These are phyloP conservation scores for Solanum peruvianum DNA, from an alignment of 257 asterid genomes.

Conservation along the genomic window DNA sequence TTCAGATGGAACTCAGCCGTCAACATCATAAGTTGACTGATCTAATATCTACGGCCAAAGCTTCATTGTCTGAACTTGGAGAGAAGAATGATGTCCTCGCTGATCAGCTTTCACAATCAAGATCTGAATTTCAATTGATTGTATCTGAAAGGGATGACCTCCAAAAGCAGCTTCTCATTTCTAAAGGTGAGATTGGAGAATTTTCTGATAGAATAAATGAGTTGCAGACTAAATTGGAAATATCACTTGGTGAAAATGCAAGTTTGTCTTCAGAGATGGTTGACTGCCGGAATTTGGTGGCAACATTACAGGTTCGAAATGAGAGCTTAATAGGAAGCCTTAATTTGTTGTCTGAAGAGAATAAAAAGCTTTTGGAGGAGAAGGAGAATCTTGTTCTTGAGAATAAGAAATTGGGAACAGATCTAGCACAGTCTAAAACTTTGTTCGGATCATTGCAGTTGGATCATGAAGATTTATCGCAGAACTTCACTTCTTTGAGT, in stretches of 20 bases:
- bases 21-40: conserved; percentile 33
- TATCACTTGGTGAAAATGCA: conserved; percentile 47
- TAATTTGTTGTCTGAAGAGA: conserved; percentile 40
- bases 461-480: conserved; percentile 20
- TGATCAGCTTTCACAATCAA: conserved; percentile 40
- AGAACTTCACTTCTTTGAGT: conserved; percentile 21
- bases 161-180: conserved; percentile 41
- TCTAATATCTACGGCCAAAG: conserved; percentile 28
- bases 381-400: conserved; percentile 30
- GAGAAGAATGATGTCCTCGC: conserved; percentile 41
- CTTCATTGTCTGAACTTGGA: conserved; percentile 40
- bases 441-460: conserved; percentile 38
- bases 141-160: conserved; percentile 41
- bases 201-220: conserved; percentile 41
- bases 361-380: conserved; percentile 39
- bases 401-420: conserved; percentile 39
- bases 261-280: conserved; percentile 49
- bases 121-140: conserved; percentile 41
- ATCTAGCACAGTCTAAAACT: conserved; percentile 39
- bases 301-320: conserved; percentile 48
- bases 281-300: conserved; percentile 42
- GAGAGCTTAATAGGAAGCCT: conserved; percentile 35
- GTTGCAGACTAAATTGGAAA: conserved; percentile 52
- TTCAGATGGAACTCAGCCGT: conserved; percentile 10
- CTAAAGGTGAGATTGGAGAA: conserved; percentile 48